phyloP scores from a whole-genome alignment of 2,329 filamentous ascomycete species.

The Helicocarpus griseus region DNA sequence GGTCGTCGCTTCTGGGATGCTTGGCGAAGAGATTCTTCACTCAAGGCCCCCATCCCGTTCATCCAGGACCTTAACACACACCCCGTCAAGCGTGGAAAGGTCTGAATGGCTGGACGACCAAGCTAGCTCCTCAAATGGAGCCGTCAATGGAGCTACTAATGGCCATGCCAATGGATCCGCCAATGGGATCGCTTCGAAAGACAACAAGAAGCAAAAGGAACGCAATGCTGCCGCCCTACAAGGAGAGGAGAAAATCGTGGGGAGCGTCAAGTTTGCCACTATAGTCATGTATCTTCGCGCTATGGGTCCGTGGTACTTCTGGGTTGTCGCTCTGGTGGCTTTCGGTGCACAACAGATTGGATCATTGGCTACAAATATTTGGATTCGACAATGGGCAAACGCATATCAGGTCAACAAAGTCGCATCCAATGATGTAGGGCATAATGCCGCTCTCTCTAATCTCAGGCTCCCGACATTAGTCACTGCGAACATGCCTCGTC shows the following conservation, averaged over 20 bases:
- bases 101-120: conserved; percentile 38
- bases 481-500: conserved; percentile 26
- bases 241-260: conserved; percentile 70
- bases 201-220: conserved; percentile 33
- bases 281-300: conserved; percentile 74
- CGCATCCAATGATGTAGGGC: conserved; percentile 23
- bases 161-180: conserved; percentile 27
- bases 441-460: conserved; percentile 31
- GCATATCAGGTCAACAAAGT: conserved; percentile 55
- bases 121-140: conserved; percentile 26
- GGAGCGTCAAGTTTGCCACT: conserved; percentile 79
- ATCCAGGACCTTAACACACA: conserved; percentile 60
- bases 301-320: conserved; percentile 98
- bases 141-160: conserved; percentile 27
- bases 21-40: conserved; percentile 76
- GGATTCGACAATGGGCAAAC: conserved; percentile 94
- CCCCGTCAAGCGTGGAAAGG: conserved; percentile 62
- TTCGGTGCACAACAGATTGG: conserved; percentile 78
- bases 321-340: conserved; percentile 63
- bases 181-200: conserved; percentile 25
- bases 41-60: conserved; percentile 60
- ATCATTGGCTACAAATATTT: conserved; percentile 79
- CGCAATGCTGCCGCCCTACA: conserved; percentile 38
- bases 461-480: conserved; percentile 30
- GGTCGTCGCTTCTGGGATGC: conserved; percentile 74